A percentile compares a stretch with the other conserved stretches of the same genome.
Evolutionary conservation across 2,329 filamentous ascomycete species (phyloP).

Genomic region (Teratosphaeriaceae sp.): DNA sequence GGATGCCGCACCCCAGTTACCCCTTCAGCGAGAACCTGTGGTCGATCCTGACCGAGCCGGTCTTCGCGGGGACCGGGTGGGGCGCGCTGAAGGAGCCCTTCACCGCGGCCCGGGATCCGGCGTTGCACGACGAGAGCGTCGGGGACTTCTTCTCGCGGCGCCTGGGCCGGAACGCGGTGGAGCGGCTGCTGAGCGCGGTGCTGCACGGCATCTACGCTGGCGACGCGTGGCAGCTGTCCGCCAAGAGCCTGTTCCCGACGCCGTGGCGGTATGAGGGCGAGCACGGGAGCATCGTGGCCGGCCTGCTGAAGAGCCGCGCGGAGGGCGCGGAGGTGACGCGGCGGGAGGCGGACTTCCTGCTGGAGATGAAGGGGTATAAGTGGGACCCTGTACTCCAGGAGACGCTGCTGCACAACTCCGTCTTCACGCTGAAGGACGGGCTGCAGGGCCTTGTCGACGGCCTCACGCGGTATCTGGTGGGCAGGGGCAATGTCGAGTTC

Average conservation of each 20-base stretch:
- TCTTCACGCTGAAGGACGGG: slow-evolving; percentile 41
- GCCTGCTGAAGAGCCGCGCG: slow-evolving; percentile 22
- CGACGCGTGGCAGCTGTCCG: slow-evolving; percentile 74
- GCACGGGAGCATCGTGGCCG: slow-evolving; percentile 34
- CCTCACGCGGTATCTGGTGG: slow-evolving; percentile 31
- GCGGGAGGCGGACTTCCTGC: slow-evolving; percentile 25
- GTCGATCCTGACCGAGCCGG: slow-evolving; percentile 42
- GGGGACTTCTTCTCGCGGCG: slow-evolving; percentile 56
- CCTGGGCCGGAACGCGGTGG: slow-evolving; percentile 49
- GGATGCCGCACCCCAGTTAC: slow-evolving; percentile 46
- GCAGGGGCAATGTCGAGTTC: slow-evolving; percentile 35
- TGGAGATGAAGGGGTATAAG: slow-evolving; percentile 27
- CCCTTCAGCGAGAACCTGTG: slow-evolving; percentile 22
- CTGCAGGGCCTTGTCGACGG: slow-evolving; percentile 33
- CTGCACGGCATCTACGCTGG: slow-evolving; percentile 91
- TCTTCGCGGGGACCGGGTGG: slow-evolving; percentile 45
- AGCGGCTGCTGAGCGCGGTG: slow-evolving; percentile 68
- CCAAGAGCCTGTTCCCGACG: slow-evolving; percentile 53
- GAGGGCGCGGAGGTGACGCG: slow-evolving; percentile 32
- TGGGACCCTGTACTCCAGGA: slow-evolving; percentile 28
- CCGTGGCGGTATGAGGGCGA: slow-evolving; percentile 43
- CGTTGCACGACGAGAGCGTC: slow-evolving; percentile 61
- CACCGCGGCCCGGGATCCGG: slow-evolving; percentile 22
- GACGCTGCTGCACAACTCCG: slow-evolving; percentile 29
- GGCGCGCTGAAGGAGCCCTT: slow-evolving; percentile 31